These are phyloP conservation scores for Cicer arietinum DNA, from an alignment of 306 rosid species.

Conservation along the genomic window DNA sequence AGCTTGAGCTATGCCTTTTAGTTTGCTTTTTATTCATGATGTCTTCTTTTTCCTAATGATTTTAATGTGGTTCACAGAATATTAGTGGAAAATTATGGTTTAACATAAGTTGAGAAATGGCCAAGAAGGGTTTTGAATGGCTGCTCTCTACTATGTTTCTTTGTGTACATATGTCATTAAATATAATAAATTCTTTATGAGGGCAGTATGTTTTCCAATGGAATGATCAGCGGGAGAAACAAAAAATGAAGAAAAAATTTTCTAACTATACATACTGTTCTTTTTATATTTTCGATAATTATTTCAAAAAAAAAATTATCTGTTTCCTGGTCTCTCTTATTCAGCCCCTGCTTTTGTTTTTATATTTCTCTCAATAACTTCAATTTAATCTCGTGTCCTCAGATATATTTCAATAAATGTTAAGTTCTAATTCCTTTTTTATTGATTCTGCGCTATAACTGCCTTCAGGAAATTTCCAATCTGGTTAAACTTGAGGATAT, in stretches of 20 bases:
- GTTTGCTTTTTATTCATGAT: conserved; percentile 4
- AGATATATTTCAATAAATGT: not conserved
- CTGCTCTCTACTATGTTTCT: conserved; percentile 10
- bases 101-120: conserved; percentile 14
- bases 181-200: not conserved
- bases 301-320: too few relatives aligned
- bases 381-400: not conserved
- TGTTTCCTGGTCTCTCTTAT: not conserved
- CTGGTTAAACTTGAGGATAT: conserved; percentile 43
- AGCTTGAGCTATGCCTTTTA: not conserved
- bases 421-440: conserved; percentile 10
- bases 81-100: conserved; percentile 8
- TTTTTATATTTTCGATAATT: too few relatives aligned
- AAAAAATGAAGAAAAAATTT: too few relatives aligned
- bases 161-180: conserved; percentile 5
- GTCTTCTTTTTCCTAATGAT: not conserved
- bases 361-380: conserved; percentile 7
- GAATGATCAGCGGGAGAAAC: too few relatives aligned
- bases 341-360: conserved; percentile 4
- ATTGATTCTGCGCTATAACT: conserved; percentile 5
- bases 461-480: conserved; percentile 45
- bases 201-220: conserved; percentile 1
- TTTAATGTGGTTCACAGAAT: not conserved
- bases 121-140: conserved; percentile 3
- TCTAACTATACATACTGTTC: too few relatives aligned